Evolutionary conservation across 148 eudicot genomes (phyloP), one percentile per base, ranked within the genome.

Genomic region (Heliamphora exappendiculata): DNA sequence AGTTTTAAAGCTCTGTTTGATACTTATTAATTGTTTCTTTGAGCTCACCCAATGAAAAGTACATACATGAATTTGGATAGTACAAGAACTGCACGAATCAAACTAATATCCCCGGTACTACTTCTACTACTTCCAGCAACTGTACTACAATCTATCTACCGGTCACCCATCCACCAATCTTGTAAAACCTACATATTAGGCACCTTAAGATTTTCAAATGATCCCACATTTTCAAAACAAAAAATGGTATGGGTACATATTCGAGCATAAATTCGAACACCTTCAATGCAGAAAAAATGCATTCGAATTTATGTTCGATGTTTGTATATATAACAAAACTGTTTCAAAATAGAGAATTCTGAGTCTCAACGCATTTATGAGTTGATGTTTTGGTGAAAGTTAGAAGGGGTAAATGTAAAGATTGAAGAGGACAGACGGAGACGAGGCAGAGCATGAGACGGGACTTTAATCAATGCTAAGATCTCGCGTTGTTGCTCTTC

Each of bases 391-490:
- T 12, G 33, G 3, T 8, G 24, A 20, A 3, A 6, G 6, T 10
- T 20, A 20, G 5, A 11, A 4, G 5, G 2, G 54, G n/a, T 47
- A 28, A 29, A 7, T 3, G 1, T 49, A 53, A 14, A 34, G 62
- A 53, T 53, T 20, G 75, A 33, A 5, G 75, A 72, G 75, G 60
- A 33, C 14, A 72, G 75, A 72, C 75, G 44, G 60, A 62, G 75
- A 20, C 29, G 60, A 72, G 75, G 14, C 75, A 72, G 75, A 50
- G 75, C 75, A 72, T 50, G 75, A n/a, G 75, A 72, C 51, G 75
- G 13, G 41, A 19, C 1, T 49, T 20, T 45, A 70, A 51, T 72
- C 19, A 0, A 19, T 45, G 17, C 59, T 7, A 10, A 1, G 0
- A 6, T 13, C 0, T 34, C 36, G 68, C 36, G 42, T 33, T 53